These are phyloP conservation scores for Hevea brasiliensis DNA, from an alignment of 345 rosid species.

Conservation along the genomic window DNA sequence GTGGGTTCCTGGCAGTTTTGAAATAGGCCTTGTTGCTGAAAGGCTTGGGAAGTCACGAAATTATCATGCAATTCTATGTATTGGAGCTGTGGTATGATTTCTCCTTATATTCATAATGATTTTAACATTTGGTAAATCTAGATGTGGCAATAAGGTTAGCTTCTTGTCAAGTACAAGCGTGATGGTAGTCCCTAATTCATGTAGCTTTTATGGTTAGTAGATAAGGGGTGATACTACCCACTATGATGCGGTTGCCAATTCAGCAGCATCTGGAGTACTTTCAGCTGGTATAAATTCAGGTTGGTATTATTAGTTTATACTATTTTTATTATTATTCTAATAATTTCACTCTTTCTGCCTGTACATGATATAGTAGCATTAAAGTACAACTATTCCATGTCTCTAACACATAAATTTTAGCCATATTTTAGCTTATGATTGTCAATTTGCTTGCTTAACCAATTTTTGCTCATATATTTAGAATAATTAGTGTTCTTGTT, in stretches of 20 bases:
- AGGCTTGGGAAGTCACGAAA: slow-evolving; percentile 74
- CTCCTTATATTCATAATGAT: background rate
- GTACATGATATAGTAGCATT: background rate
- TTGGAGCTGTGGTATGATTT: slow-evolving; percentile 92
- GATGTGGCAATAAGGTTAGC: background rate
- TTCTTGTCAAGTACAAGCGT: background rate
- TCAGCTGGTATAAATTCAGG: slow-evolving; percentile 96
- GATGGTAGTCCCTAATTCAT: slow-evolving; percentile 14
- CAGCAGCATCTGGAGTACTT: slow-evolving; percentile 95
- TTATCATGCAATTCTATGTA: slow-evolving; percentile 73
- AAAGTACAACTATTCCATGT: background rate
- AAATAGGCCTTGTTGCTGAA: slow-evolving; percentile 71
- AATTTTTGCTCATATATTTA: background rate
- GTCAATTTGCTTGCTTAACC: background rate
- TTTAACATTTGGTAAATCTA: background rate
- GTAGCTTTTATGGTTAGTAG: slow-evolving; percentile 40
- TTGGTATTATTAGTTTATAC: slow-evolving; percentile 21
- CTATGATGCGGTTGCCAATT: slow-evolving; percentile 94
- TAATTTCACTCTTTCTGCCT: background rate
- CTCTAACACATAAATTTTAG: background rate
- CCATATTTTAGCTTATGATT: background rate
- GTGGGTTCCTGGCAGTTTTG: slow-evolving; percentile 97
- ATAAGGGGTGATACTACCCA: slow-evolving; percentile 94
- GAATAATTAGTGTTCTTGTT: background rate
- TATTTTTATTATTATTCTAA: background rate